Evolutionary conservation across 2,329 filamentous ascomycete species (phyloP), one percentile per base, ranked within the genome.

Genomic region (Dactylellina leptospora): DNA sequence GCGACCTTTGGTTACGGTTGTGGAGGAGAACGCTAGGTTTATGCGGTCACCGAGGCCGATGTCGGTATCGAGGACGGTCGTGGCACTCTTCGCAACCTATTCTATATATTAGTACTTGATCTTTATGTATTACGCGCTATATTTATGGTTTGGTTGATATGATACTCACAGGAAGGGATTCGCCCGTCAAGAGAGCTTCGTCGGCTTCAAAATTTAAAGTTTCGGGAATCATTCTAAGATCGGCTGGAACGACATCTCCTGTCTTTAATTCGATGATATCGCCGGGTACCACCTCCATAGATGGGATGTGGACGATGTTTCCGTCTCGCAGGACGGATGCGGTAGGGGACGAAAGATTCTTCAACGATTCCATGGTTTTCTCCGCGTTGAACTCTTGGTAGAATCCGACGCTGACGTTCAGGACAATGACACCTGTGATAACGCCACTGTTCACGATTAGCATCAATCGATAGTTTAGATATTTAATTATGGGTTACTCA

Each of bases 1-100:
- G 80, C 78, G 16, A 51, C 87, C 86, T 73, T 86, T 85, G 10
- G 85, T 87, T 54, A 88, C 85, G 9, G 84, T 86, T 40, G 85
- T 86, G 23, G 85, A 87, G 75, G 85, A 86, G 78, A 84, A 88
- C 1, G 84, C 85, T 50, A 88, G 81, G 75, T 88, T 88, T 51
- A 86, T 81, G 13, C 86, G 83, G 77, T 88, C 86, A 40, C 85
- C 86, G 45, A 85, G 81, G 1, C 86, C 84, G 18, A 85, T 84
- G 9, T 85, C 83, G 1, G 78, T 77, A 3, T 81, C 75, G 73
- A 86, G 86, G 55, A 82, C 82, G 68, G 78, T 79, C 27, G 82
- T 80, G n/a, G 82, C 77, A 56, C 82, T 79, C 79, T 88, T 85
- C 82, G 83, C 38, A 83, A 79, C 22, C 82, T 78, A 44, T 81